These are phyloP conservation scores for Drosera spatulata DNA, from an alignment of 179 eudicot genomes.

Conservation along the genomic window DNA sequence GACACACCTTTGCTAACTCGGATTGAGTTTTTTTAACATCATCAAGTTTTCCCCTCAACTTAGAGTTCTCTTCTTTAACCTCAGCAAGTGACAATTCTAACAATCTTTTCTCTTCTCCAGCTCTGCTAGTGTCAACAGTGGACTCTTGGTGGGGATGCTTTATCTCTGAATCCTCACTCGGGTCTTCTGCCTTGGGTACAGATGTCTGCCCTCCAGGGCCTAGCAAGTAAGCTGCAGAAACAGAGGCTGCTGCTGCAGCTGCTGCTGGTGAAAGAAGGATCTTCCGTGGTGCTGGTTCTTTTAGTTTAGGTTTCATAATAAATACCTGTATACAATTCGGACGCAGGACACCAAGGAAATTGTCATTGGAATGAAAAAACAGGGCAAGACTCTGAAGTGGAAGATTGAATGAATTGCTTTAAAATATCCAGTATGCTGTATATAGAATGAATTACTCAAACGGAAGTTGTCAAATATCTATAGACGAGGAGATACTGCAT, in stretches of 20 bases:
- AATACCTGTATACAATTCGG: slow-evolving; percentile 31
- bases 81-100: slow-evolving; percentile 58
- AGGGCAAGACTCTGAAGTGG: neutral
- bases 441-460: no score
- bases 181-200: slow-evolving; percentile 19
- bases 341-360: no score
- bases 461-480: no score
- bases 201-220: slow-evolving; percentile 40
- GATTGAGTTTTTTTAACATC: slow-evolving; percentile 48
- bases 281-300: slow-evolving; percentile 51
- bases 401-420: neutral
- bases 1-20: slow-evolving; percentile 67
- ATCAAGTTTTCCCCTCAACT: slow-evolving; percentile 56
- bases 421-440: no score
- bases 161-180: slow-evolving; percentile 18
- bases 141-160: slow-evolving; percentile 29
- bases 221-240: slow-evolving; percentile 72
- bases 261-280: slow-evolving; percentile 88
- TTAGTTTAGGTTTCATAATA: slow-evolving; percentile 74
- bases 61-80: slow-evolving; percentile 45
- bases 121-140: slow-evolving; percentile 17
- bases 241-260: slow-evolving; percentile 97
- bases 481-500: neutral
- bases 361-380: no score
- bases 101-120: slow-evolving; percentile 39